Percentiles rank a stretch among this genome's conserved stretches.
Evolutionary conservation across 176 grass and related monocot genomes (phyloP).

Genomic region (Avena sativa): DNA sequence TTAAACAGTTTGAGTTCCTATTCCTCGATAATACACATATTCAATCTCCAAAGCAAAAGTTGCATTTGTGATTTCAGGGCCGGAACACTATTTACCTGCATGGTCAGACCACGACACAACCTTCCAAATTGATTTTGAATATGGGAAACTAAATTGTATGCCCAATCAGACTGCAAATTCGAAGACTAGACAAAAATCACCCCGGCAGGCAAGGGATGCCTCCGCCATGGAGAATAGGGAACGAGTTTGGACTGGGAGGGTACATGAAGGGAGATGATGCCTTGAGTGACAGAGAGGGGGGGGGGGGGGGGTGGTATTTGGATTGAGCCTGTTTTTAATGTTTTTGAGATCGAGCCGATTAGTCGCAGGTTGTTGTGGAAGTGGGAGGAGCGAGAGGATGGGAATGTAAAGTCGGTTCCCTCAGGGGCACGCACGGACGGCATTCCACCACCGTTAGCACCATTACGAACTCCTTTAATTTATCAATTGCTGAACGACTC

Average conservation of each 20-base stretch:
- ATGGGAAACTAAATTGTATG: background rate
- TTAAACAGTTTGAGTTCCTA: background rate
- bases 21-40: background rate
- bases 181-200: background rate
- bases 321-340: background rate
- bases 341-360: background rate
- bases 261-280: slow-evolving; percentile 10
- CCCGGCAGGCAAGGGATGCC: background rate
- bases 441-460: background rate
- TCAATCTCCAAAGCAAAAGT: background rate
- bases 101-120: background rate
- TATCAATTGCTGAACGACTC: background rate
- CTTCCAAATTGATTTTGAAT: background rate
- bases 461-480: background rate
- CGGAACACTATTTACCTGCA: background rate
- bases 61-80: background rate
- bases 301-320: background rate
- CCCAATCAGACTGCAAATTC: no score
- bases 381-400: no score
- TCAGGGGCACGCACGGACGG: no score
- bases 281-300: background rate
- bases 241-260: background rate
- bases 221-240: background rate
- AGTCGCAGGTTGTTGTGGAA: background rate
- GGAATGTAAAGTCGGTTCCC: no score